A percentile compares a stretch with the other conserved stretches of the same genome.
Evolutionary conservation across 176 grass and related monocot genomes (phyloP).

Genomic region (Phoenix roebelenii): DNA sequence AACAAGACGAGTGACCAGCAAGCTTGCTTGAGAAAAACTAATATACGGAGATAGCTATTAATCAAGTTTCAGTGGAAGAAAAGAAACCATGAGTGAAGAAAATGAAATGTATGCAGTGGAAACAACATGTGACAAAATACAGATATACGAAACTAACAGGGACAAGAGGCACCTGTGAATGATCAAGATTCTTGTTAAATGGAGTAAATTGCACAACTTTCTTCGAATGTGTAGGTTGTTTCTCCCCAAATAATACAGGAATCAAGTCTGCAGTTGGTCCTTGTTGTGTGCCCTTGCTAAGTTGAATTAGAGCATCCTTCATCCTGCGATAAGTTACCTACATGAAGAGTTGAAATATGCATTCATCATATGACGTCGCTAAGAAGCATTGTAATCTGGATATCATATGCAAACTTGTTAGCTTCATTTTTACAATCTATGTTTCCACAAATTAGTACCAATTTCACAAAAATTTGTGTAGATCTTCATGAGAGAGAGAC

Average conservation of each 20-base stretch:
- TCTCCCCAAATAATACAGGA: constrained; percentile 94
- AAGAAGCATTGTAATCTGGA: not conserved
- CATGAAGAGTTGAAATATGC: not conserved
- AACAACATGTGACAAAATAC: not conserved
- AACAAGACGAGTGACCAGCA: no score
- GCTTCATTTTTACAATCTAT: no score
- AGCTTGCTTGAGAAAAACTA: no score
- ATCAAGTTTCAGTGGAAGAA: not conserved
- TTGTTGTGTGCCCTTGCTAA: constrained; percentile 60
- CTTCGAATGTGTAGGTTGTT: constrained; percentile 46
- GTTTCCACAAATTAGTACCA: no score
- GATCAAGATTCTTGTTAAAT: constrained; percentile 92
- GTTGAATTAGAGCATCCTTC: constrained; percentile 91
- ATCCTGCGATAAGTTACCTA: constrained; percentile 92
- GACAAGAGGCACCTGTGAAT: constrained; percentile 48
- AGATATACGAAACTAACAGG: not conserved
- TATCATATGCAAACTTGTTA: no score
- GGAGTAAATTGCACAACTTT: constrained; percentile 57
- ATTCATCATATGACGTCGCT: not conserved
- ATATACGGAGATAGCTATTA: no score
- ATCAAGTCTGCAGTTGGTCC: constrained; percentile 74
- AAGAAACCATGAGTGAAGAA: constrained; percentile 5
- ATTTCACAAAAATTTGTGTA: no score
- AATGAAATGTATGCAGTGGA: not conserved
- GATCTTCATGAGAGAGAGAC: no score